phyloP scores from a whole-genome alignment of 2,329 filamentous ascomycete species.

The Drechslera avenae region DNA sequence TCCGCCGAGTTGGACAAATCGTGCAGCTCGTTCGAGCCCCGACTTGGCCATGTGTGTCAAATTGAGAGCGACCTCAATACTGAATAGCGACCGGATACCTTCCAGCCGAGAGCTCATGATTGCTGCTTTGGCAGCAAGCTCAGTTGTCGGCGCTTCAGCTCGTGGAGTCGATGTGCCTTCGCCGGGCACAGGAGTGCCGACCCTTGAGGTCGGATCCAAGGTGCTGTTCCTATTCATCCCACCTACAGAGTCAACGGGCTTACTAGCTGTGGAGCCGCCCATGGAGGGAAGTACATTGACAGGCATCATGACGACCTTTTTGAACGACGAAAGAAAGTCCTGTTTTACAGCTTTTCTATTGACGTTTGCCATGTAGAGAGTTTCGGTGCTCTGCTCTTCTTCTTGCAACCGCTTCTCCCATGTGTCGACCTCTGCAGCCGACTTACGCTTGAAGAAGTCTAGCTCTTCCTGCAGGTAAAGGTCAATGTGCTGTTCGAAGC shows the following conservation, averaged over 20 bases:
- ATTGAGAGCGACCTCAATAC: conserved; percentile 90
- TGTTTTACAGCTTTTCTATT: conserved; percentile 95
- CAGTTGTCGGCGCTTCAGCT: conserved; percentile 77
- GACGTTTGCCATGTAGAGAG: conserved; percentile 93
- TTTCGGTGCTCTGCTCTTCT: conserved; percentile 87
- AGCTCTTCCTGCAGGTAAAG: conserved; percentile 91
- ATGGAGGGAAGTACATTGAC: conserved; percentile 84
- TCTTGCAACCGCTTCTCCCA: conserved; percentile 95
- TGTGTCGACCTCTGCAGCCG: conserved; percentile 74
- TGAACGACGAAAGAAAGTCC: conserved; percentile 95
- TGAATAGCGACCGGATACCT: conserved; percentile 93
- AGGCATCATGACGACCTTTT: conserved; percentile 98
- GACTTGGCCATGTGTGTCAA: conserved; percentile 88
- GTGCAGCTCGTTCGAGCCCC: conserved; percentile 81
- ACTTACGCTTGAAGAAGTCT: conserved; percentile 78
- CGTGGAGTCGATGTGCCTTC: conserved; percentile 47
- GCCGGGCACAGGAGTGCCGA: conserved; percentile 47
- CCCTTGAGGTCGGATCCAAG: conserved; percentile 38
- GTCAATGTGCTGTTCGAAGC: conserved; percentile 93
- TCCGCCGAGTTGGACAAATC: conserved; percentile 80
- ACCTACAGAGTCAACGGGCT: conserved; percentile 33
- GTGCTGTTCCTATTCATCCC: conserved; percentile 34
- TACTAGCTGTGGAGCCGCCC: conserved; percentile 44
- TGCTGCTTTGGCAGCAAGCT: conserved; percentile 95
- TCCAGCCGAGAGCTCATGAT: conserved; percentile 94